These are phyloP conservation scores for Sphagnurus paluster DNA, from an alignment of 1,284 basidiomycete genomes.

Conservation along the genomic window DNA sequence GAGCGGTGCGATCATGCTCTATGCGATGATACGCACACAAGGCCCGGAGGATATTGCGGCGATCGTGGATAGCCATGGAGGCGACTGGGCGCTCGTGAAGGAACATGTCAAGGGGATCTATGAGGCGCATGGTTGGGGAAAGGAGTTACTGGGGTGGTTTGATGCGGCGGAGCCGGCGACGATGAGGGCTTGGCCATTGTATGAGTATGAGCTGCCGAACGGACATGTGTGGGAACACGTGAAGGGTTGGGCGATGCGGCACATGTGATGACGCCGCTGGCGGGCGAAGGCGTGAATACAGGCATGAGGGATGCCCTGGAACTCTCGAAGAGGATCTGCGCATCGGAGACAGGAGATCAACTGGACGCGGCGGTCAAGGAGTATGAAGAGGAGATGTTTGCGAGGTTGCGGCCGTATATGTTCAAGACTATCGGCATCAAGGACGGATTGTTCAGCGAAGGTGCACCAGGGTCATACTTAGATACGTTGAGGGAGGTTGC, in stretches of 20 bases:
- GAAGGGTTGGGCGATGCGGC: conserved; percentile 43
- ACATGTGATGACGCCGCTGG: conserved; percentile 46
- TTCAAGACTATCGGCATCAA: conserved; percentile 8
- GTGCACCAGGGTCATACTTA: conserved; percentile 6
- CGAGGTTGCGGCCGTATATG: conserved; percentile 8
- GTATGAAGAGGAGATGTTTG: conserved; percentile 18
- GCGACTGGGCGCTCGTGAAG: conserved; percentile 9
- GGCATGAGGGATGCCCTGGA: conserved; percentile 25
- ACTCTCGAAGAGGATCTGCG: conserved; percentile 12
- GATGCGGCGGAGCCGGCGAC: conserved; percentile 21
- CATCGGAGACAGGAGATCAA: not conserved
- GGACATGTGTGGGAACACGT: conserved; percentile 12
- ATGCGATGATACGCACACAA: conserved; percentile 23
- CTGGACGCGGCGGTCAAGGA: conserved; percentile 12
- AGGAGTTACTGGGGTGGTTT: conserved; percentile 19
- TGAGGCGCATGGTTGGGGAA: conserved; percentile 9
- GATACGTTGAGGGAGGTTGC: conserved; percentile 6
- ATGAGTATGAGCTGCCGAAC: conserved; percentile 14
- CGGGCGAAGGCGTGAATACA: conserved; percentile 45
- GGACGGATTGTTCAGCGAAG: conserved; percentile 4
- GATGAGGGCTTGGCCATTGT: conserved; percentile 15
- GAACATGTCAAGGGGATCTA: conserved; percentile 7
- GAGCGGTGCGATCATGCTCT: conserved; percentile 31
- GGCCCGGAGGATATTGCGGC: conserved; percentile 18
- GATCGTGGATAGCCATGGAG: conserved; percentile 20